Conservation (phyloP, 805 yeast species). For the Ogataea saltuana region DNA sequence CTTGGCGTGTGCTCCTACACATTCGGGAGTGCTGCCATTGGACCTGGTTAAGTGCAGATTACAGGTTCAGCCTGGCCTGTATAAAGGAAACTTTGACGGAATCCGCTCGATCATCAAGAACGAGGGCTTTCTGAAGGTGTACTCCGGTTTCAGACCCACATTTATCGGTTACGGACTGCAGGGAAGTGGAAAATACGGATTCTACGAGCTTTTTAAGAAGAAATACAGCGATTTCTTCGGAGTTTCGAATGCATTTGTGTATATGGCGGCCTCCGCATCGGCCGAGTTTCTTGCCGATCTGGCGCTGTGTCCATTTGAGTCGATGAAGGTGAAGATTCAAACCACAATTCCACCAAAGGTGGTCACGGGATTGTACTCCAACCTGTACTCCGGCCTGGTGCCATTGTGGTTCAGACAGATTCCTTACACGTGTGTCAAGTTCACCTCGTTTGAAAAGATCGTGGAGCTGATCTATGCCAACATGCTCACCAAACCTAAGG, state of each 20-base stretch:
- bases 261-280: constrained; percentile 81
- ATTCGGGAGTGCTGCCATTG: constrained; percentile 87
- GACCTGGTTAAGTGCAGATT: constrained; percentile 93
- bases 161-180: constrained; percentile 90
- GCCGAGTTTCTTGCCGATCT: constrained; percentile 95
- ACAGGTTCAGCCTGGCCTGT: constrained; percentile 77
- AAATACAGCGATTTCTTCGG: constrained; percentile 70
- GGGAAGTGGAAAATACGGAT: constrained; percentile 97
- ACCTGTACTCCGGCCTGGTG: constrained; percentile 79
- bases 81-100: constrained; percentile 79
- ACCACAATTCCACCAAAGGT: constrained; percentile 85
- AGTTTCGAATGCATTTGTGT: constrained; percentile 69
- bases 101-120: constrained; percentile 70
- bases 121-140: constrained; percentile 74
- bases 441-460: constrained; percentile 90
- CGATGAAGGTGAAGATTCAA: constrained; percentile 92
- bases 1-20: constrained; percentile 96
- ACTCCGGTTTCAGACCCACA: constrained; percentile 91
- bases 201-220: constrained; percentile 89
- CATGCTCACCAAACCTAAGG: constrained; percentile 66
- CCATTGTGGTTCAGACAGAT: constrained; percentile 97
- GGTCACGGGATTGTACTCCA: constrained; percentile 61
- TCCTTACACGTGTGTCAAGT: constrained; percentile 98
- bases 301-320: constrained; percentile 89
- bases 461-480: constrained; percentile 75